phyloP scores from a whole-genome alignment of 108 stramenopile species.

The Skeletonema costatum region DNA sequence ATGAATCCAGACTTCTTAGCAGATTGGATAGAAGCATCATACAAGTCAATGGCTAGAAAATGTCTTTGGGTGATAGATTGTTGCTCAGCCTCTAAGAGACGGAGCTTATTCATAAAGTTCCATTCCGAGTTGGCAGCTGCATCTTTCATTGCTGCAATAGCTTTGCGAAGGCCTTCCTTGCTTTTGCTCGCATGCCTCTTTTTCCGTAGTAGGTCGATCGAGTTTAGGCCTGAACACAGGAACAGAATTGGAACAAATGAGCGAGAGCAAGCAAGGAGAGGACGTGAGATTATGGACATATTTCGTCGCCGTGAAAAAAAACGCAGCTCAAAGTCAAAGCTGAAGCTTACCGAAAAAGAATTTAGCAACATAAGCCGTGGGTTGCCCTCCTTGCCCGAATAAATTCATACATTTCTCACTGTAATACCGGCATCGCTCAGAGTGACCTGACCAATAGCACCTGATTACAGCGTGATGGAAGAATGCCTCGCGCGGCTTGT shows the following conservation, averaged over 20 bases:
- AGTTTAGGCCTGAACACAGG: neutral
- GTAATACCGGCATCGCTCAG: neutral
- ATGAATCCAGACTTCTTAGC: neutral
- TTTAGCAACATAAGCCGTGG: neutral
- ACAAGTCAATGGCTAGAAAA: neutral
- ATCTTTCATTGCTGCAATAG: neutral
- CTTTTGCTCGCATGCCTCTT: neutral
- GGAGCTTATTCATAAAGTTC: slow-evolving; percentile 25
- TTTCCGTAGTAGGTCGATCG: neutral
- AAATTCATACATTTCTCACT: neutral
- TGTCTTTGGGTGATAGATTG: neutral
- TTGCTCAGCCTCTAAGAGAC: slow-evolving; percentile 6
- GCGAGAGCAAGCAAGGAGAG: too few species aligned
- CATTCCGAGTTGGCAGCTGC: slow-evolving; percentile 4
- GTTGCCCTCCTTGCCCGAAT: neutral
- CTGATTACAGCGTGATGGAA: neutral
- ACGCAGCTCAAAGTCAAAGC: neutral
- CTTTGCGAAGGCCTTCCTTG: neutral
- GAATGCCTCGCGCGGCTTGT: neutral
- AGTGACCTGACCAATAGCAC: slow-evolving; percentile 18
- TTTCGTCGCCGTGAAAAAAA: too few species aligned
- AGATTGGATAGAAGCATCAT: neutral
- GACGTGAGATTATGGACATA: too few species aligned
- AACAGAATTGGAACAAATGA: too few species aligned
- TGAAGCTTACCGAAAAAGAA: neutral